Percentiles rank a stretch among this genome's conserved stretches.
phyloP scores from a whole-genome alignment of 441 rosid genomes.

The Hura crepitans region DNA sequence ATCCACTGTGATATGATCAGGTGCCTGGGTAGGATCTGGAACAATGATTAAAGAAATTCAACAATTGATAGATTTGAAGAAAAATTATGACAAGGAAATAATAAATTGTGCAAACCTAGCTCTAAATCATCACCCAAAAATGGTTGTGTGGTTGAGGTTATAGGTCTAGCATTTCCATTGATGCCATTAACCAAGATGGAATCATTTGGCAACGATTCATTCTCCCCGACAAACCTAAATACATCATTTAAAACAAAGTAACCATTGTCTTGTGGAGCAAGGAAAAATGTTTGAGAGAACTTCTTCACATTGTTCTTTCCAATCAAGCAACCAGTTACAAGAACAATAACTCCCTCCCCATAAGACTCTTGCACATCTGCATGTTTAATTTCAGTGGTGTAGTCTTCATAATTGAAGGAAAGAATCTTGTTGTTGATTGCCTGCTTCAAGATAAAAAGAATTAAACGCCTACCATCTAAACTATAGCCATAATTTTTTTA shows the following conservation, averaged over 20 bases:
- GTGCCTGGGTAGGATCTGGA: slow-evolving; percentile 40
- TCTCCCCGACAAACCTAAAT: slow-evolving; percentile 67
- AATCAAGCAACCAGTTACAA: slow-evolving; percentile 79
- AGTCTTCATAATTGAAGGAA: slow-evolving; percentile 66
- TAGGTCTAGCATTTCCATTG: slow-evolving; percentile 39
- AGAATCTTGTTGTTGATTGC: slow-evolving; percentile 75
- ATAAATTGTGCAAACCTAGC: slow-evolving; percentile 38
- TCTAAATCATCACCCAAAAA: slow-evolving; percentile 37
- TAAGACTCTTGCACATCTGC: slow-evolving; percentile 85
- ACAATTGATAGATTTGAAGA: slow-evolving; percentile 11
- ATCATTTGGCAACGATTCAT: slow-evolving; percentile 31
- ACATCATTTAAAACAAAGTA: slow-evolving; percentile 87
- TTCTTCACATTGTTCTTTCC: slow-evolving; percentile 69
- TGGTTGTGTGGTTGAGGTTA: slow-evolving; percentile 36
- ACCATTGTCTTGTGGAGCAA: slow-evolving; percentile 92
- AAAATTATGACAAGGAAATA: not conserved
- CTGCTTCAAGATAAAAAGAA: slow-evolving; percentile 41
- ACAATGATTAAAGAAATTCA: slow-evolving; percentile 23
- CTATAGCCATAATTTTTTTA: not conserved
- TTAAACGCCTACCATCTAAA: slow-evolving; percentile 8
- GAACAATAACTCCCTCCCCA: slow-evolving; percentile 73
- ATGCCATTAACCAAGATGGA: slow-evolving; percentile 34
- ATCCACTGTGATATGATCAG: slow-evolving; percentile 39
- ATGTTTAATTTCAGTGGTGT: slow-evolving; percentile 74
- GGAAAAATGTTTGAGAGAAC: slow-evolving; percentile 79